Evolutionary conservation across 345 rosid genomes (phyloP).

Genomic region (Eucalyptus virginea): DNA sequence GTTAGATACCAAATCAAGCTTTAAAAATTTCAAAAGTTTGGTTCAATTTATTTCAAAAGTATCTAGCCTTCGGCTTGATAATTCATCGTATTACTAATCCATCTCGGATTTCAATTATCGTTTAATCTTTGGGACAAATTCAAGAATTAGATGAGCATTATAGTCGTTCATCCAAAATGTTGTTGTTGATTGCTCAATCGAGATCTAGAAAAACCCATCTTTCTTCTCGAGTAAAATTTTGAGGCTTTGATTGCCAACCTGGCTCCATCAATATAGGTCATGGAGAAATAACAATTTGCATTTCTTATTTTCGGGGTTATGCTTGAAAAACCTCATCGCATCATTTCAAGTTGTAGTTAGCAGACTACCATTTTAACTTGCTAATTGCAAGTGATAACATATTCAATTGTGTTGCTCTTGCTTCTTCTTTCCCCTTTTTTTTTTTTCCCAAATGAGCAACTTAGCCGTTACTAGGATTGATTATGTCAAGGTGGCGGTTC

Average conservation of each 20-base stretch:
- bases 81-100: accelerated
- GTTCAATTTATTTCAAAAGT: not conserved
- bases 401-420: no score
- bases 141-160: not conserved
- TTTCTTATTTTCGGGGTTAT: not conserved
- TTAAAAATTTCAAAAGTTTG: not conserved
- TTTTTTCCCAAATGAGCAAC: not conserved
- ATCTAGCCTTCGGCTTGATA: not conserved
- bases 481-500: not conserved
- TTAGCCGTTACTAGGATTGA: not conserved
- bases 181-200: not conserved
- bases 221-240: not conserved
- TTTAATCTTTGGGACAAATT: not conserved
- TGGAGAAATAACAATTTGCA: not conserved
- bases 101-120: not conserved
- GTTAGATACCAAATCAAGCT: not conserved
- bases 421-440: no score
- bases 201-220: not conserved
- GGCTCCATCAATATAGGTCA: not conserved
- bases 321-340: not conserved
- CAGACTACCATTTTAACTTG: not conserved
- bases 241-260: not conserved
- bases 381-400: not conserved
- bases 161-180: not conserved
- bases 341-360: accelerated